phyloP scores from a whole-genome alignment of 345 rosid genomes.

The Raphanus raphanistrum region DNA sequence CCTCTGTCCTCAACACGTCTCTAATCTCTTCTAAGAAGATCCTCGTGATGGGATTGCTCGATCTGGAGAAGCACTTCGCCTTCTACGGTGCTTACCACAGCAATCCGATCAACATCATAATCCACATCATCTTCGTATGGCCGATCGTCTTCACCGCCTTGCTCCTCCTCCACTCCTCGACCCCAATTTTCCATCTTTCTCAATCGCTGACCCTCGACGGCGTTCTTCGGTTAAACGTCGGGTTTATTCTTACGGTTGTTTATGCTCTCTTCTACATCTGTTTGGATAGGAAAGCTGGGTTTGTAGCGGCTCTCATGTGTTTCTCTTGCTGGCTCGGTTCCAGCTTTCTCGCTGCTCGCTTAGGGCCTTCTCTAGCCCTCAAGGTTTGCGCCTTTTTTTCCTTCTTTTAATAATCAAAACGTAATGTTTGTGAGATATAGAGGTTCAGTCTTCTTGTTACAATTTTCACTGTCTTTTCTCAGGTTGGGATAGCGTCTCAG shows the following conservation, averaged over 20 bases:
- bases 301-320: constrained; percentile 75
- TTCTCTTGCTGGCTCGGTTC: constrained; percentile 82
- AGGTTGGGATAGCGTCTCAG: constrained; percentile 79
- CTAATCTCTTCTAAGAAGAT: neutral
- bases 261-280: constrained; percentile 62
- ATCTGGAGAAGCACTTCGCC: constrained; percentile 84
- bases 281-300: constrained; percentile 77
- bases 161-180: constrained; percentile 60
- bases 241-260: constrained; percentile 58
- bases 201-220: constrained; percentile 40
- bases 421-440: neutral
- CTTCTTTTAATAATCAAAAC: neutral
- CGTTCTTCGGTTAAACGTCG: constrained; percentile 53
- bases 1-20: neutral
- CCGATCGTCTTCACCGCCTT: constrained; percentile 74
- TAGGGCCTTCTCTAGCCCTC: constrained; percentile 63
- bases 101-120: constrained; percentile 64
- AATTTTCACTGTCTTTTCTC: constrained; percentile 17
- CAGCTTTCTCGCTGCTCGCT: constrained; percentile 47
- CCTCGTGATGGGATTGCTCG: constrained; percentile 51
- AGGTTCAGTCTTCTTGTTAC: constrained; percentile 1
- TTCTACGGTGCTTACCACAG: constrained; percentile 93
- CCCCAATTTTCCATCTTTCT: constrained; percentile 48
- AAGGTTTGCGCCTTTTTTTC: constrained; percentile 45
- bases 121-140: constrained; percentile 85